Conservation (phyloP, 2,329 filamentous ascomycete species). For the Grosmannia huntii region DNA sequence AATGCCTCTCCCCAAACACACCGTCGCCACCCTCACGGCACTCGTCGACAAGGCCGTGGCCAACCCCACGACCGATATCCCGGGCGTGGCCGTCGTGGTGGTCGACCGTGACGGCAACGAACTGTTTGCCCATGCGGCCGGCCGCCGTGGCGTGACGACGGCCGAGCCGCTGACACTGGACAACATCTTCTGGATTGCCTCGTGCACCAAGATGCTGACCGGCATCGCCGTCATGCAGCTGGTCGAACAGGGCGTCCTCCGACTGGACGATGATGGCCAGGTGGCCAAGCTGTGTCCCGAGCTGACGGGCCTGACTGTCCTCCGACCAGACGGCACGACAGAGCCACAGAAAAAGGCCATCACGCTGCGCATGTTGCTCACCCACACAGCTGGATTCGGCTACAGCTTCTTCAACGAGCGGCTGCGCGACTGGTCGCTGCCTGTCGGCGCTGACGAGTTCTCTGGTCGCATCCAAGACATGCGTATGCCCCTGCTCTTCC, state of each 20-base stretch:
- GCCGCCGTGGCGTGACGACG: constrained; percentile 28
- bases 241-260: constrained; percentile 36
- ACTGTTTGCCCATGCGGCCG: constrained; percentile 33
- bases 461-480: constrained; percentile 33
- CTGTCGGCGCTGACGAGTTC: constrained; percentile 44
- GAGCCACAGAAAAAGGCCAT: constrained; percentile 35
- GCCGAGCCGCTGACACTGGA: constrained; percentile 44
- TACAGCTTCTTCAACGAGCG: constrained; percentile 42
- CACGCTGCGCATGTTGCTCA: constrained; percentile 45
- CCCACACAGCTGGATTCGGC: constrained; percentile 42
- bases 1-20: constrained; percentile 13
- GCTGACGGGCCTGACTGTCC: constrained; percentile 32
- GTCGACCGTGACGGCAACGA: constrained; percentile 34
- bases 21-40: constrained; percentile 12
- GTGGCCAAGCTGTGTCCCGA: constrained; percentile 36
- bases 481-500: constrained; percentile 28
- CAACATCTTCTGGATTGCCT: constrained; percentile 46
- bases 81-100: constrained; percentile 31
- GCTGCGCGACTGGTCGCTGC: constrained; percentile 32
- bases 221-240: constrained; percentile 43
- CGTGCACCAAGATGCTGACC: constrained; percentile 42
- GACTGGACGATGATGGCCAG: constrained; percentile 33
- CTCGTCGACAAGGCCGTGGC: constrained; percentile 25
- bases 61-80: constrained; percentile 26
- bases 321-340: constrained; percentile 23